phyloP scores from a whole-genome alignment of 2,329 filamentous ascomycete genomes.

The Ceratocystis lukuohia region DNA sequence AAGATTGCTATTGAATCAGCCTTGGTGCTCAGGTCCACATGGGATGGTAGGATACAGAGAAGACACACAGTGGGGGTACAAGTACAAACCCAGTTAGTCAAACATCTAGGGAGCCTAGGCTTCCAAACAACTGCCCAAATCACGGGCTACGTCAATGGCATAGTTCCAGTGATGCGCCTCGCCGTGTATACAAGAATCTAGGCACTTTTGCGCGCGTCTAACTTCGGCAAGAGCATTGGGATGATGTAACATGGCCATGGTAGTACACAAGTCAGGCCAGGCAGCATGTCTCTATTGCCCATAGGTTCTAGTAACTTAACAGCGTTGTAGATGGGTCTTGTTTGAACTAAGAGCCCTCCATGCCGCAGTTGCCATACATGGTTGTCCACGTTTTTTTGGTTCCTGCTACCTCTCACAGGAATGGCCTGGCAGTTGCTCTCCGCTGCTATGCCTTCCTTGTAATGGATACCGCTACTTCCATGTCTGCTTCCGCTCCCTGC shows the following conservation, averaged over 20 bases:
- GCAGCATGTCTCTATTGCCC: background rate
- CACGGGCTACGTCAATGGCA: background rate
- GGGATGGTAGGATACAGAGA: background rate
- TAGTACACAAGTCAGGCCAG: background rate
- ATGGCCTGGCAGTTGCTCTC: background rate
- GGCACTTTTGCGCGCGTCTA: background rate
- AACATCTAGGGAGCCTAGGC: background rate
- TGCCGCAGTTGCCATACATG: background rate
- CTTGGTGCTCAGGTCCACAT: background rate
- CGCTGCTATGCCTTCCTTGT: background rate
- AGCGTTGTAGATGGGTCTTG: too few relatives aligned
- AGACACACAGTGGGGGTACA: background rate
- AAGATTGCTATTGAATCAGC: background rate
- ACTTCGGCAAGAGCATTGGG: background rate
- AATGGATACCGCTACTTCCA: constrained; percentile 3
- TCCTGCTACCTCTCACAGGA: background rate
- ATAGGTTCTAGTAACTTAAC: too few relatives aligned
- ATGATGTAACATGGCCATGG: constrained; percentile 4
- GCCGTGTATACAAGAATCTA: background rate
- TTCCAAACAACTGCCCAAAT: background rate
- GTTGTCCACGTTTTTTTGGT: background rate
- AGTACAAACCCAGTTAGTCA: background rate
- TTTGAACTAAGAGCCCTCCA: background rate
- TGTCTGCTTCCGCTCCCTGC: background rate
- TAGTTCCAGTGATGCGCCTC: background rate